A percentile compares a stretch with the other conserved stretches of the same genome.
phyloP scores from a whole-genome alignment of 768 basidiomycete genomes.

The Collybia mongolica region DNA sequence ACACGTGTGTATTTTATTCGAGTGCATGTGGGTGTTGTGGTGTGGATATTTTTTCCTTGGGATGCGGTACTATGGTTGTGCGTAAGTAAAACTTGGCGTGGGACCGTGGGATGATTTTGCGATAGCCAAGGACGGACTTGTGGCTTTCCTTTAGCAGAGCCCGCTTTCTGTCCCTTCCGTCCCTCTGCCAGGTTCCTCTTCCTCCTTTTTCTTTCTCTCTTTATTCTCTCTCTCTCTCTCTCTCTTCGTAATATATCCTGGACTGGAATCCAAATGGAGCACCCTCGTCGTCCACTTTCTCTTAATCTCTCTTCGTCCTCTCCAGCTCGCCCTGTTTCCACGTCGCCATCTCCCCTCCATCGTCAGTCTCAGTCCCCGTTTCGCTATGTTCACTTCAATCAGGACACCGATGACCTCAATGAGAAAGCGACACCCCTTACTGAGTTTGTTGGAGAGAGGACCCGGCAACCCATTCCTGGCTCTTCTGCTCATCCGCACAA shows the following conservation, averaged over 20 bases:
- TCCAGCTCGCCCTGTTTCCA: slow-evolving; percentile 25
- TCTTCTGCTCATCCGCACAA: slow-evolving; percentile 9
- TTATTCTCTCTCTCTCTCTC: slow-evolving; percentile 18
- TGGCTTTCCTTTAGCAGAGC: slow-evolving; percentile 15
- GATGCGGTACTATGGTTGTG: neutral
- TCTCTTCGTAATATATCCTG: slow-evolving; percentile 17
- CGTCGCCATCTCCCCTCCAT: slow-evolving; percentile 21
- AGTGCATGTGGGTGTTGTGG: too few species aligned
- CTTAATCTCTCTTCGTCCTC: slow-evolving; percentile 29
- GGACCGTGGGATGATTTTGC: neutral
- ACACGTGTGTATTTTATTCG: too few species aligned
- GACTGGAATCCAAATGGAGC: slow-evolving; percentile 32
- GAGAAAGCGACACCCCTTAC: slow-evolving; percentile 27
- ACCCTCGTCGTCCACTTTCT: slow-evolving; percentile 19
- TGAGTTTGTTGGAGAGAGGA: slow-evolving; percentile 18
- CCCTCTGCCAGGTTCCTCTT: neutral
- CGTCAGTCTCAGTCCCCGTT: slow-evolving; percentile 31
- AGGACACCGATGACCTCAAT: slow-evolving; percentile 10
- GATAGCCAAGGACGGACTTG: too few species aligned
- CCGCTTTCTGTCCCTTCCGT: slow-evolving; percentile 1
- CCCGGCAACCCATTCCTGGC: slow-evolving; percentile 7
- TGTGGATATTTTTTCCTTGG: too few species aligned
- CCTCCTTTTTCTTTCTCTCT: slow-evolving; percentile 4
- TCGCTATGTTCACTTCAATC: slow-evolving; percentile 27
- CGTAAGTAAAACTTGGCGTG: neutral